Base-by-base conservation (phyloP, 441 rosid genomes). In the Daphne laureola region DNA sequence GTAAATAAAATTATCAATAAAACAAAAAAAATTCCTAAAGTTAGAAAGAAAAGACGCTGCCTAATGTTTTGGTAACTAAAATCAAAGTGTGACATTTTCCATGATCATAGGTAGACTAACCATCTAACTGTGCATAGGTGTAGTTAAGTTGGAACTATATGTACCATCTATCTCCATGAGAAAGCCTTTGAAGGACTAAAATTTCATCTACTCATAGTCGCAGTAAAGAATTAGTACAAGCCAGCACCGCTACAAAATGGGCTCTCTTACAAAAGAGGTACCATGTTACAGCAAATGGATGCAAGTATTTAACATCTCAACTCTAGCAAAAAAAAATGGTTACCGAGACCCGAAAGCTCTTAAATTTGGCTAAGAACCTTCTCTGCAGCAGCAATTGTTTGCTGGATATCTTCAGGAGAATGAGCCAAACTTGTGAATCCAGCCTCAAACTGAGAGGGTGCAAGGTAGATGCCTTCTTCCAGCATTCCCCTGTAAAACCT, bases 391-490 rank as follows among this genome's bases (percentile, higher is more conserved):
- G 78, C 80, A 52, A 89, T 73, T 0, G 98, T 93, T 57, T 64
- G 61, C 66, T 76, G 75, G 47, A 93, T 76, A 65, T 87, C 97
- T 65, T 81, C 83, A 2, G 68, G 21, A 41, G 89, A 58, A 73
- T 93, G 96, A 15, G 96, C 93, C 83, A 89, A 69, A 71, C 98
- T 79, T 1, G 96, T 85, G 69, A 93, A 90, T 45, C 97, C 96
- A 4, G 93, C 97, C 69, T 93, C 95, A 15, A 80, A 93, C 64
- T 83, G 90, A 49, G 98, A 90, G 17, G 97, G 90, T 49, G 96
- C 96, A 18, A 93, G 78, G 73, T 87, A 90, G 16, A 87, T 89
- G 36, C 96, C 97, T 77, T 93, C 92, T 66, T 78, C 74, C 68
- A 90, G 73, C 95, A 93, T 89, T 58, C 95, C 97, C 44, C 75